Base-by-base conservation (phyloP, 352 stramenopile species). In the Phytophthora citricola region DNA sequence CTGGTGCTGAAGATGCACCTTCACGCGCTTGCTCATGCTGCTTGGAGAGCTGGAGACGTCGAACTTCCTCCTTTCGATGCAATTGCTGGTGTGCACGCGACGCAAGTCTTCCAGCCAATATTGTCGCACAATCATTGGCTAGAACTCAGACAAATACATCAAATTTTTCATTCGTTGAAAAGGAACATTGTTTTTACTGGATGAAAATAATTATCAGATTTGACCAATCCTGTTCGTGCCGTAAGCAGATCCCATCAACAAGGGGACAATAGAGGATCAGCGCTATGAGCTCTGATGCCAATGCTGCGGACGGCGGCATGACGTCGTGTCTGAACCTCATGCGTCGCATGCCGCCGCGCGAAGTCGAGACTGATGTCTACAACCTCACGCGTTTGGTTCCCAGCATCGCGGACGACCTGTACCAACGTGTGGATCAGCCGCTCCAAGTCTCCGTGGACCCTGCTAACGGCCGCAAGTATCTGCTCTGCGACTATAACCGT, bases 401-500 rank as follows among this genome's bases (percentile, higher is more conserved):
- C 1, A 66, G 86, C 43, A 72, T 95, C 44, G 91, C 89, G 6
- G 92, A 98, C 69, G 93, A 98, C 50, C 77, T 98, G 47, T 94
- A 98, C 49, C 93, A 98, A 77, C 87, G 93, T 58, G 85, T 98
- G 58, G 93, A 98, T 63, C 91, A 98, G 72, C 93, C 92, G 40
- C 86, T 98, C 22, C 83, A 97, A 57, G 83, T 92, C 43, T 90
- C 87, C 8, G 91, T 88, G 20, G 91, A 97, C 79, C 76, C 92
- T 15, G 70, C 72, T 11, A 97, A 93, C 61, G 91, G 91, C 63
- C 90, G 91, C 58, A 89, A 92, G 59, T 98, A 97, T 78, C 74
- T 99, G 17, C 78, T 97, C 32, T 98, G 91, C 71, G 91, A 98
- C 76, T 98, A 98, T 78, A 99, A 99, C 80, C 86, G 94, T 54